Conservation (phyloP, 768 basidiomycete species). For the Trametes gibbosa region DNA sequence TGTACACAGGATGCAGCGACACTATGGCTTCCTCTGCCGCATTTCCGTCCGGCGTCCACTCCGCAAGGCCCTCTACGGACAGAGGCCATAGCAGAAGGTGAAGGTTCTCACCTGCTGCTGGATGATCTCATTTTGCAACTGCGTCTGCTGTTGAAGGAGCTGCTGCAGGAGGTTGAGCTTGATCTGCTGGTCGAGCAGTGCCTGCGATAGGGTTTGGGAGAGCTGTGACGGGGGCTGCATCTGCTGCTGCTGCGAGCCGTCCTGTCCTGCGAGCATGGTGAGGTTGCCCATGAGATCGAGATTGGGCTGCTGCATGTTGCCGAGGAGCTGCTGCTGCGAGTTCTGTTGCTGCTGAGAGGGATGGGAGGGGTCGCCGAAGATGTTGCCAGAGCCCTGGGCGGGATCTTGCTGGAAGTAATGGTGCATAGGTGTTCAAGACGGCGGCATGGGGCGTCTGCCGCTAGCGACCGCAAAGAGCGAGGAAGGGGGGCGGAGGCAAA, state of each 20-base stretch:
- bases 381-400: slow-evolving; percentile 20
- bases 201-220: slow-evolving; percentile 39
- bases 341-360: slow-evolving; percentile 19
- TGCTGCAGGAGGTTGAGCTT: slow-evolving; percentile 76
- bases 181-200: slow-evolving; percentile 73
- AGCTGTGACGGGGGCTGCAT: slow-evolving; percentile 24
- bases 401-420: slow-evolving; percentile 27
- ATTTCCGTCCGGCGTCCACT: neutral
- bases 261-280: slow-evolving; percentile 52
- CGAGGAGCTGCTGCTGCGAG: slow-evolving; percentile 19
- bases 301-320: slow-evolving; percentile 31
- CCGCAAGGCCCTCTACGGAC: neutral
- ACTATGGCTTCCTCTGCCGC: no score
- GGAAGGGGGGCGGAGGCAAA: neutral
- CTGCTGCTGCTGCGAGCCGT: slow-evolving; percentile 12
- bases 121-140: slow-evolving; percentile 81
- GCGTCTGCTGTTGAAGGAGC: slow-evolving; percentile 72
- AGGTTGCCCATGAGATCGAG: slow-evolving; percentile 52
- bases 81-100: neutral
- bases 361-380: slow-evolving; percentile 13
- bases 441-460: neutral
- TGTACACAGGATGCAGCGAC: no score
- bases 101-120: slow-evolving; percentile 72
- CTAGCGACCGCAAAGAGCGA: no score
- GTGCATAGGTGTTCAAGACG: slow-evolving; percentile 19